A percentile compares a stretch with the other conserved stretches of the same genome.
These are phyloP conservation scores for Cenchrus americanus DNA, from an alignment of 176 grass and related monocot species.

Conservation along the genomic window DNA sequence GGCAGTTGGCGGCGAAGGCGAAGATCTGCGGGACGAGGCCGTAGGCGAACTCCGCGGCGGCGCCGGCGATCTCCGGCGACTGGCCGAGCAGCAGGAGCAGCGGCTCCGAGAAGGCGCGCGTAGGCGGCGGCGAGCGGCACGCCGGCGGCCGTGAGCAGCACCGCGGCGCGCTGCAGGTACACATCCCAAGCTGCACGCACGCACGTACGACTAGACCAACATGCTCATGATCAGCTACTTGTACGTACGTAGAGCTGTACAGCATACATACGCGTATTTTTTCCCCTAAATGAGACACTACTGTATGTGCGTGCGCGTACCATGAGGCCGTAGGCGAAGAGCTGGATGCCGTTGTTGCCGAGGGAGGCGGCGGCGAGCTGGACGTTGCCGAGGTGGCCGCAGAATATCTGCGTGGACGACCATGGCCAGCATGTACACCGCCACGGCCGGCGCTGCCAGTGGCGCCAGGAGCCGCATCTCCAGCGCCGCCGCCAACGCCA, in stretches of 20 bases:
- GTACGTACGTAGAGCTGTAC: not conserved
- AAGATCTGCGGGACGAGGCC: conserved; percentile 96
- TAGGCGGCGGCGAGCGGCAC: conserved; percentile 73
- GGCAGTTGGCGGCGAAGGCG: conserved; percentile 83
- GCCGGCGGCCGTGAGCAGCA: conserved; percentile 78
- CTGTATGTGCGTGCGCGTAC: not conserved
- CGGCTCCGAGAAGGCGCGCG: conserved; percentile 64
- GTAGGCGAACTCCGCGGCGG: conserved; percentile 64
- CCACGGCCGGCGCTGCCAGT: conserved; percentile 59
- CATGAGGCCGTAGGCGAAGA: conserved; percentile 80
- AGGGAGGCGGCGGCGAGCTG: conserved; percentile 79
- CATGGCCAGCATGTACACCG: conserved; percentile 66
- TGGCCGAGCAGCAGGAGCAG: conserved; percentile 68
- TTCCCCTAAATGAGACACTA: no score
- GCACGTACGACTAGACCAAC: not conserved
- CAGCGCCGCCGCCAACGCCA: conserved; percentile 31
- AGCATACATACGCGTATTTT: no score
- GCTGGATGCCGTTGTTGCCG: conserved; percentile 79
- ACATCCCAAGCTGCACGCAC: conserved; percentile 72
- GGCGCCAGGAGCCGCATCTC: conserved; percentile 56
- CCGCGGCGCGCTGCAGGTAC: conserved; percentile 74
- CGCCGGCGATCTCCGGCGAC: conserved; percentile 73
- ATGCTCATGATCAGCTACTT: not conserved
- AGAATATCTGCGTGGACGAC: conserved; percentile 63
- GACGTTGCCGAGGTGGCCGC: conserved; percentile 71